phyloP scores from a whole-genome alignment of 2,329 filamentous ascomycete species.

The Bipolaris zeicola region DNA sequence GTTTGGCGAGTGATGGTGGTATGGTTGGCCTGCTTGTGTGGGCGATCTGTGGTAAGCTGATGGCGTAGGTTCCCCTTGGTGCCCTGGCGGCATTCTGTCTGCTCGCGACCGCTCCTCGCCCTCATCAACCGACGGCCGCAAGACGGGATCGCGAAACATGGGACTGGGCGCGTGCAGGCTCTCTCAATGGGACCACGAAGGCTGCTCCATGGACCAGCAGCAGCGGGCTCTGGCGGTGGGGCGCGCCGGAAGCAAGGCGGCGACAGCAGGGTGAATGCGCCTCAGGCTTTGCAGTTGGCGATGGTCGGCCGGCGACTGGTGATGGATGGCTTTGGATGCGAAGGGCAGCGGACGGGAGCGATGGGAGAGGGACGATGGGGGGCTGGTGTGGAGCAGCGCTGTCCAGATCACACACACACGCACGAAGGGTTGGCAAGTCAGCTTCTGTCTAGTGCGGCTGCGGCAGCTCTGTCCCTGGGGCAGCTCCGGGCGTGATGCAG shows the following conservation, averaged over 20 bases:
- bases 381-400: constrained; percentile 20
- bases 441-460: constrained; percentile 34
- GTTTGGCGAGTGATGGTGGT: constrained; percentile 43
- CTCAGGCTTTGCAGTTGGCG: constrained; percentile 23
- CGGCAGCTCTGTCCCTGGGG: constrained; percentile 28
- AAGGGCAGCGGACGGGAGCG: constrained; percentile 9
- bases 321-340: constrained; percentile 11
- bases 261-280: constrained; percentile 22
- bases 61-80: constrained; percentile 40
- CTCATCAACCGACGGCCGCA: constrained; percentile 40
- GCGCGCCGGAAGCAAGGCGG: constrained; percentile 10
- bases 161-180: constrained; percentile 15
- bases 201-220: constrained; percentile 21
- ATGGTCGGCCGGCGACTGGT: constrained; percentile 17
- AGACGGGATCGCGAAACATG: constrained; percentile 41
- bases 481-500: constrained; percentile 24
- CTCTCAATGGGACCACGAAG: constrained; percentile 1
- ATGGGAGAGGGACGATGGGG: constrained; percentile 19
- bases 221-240: constrained; percentile 10
- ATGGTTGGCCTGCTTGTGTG: constrained; percentile 46
- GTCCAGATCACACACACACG: constrained; percentile 27
- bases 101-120: constrained; percentile 34
- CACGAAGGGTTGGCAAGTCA: constrained; percentile 28
- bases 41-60: constrained; percentile 47
- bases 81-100: constrained; percentile 44